Evolutionary conservation across 352 stramenopile genomes (phyloP), one percentile per base, ranked within the genome.

Genomic region (Phytophthora idaei): DNA sequence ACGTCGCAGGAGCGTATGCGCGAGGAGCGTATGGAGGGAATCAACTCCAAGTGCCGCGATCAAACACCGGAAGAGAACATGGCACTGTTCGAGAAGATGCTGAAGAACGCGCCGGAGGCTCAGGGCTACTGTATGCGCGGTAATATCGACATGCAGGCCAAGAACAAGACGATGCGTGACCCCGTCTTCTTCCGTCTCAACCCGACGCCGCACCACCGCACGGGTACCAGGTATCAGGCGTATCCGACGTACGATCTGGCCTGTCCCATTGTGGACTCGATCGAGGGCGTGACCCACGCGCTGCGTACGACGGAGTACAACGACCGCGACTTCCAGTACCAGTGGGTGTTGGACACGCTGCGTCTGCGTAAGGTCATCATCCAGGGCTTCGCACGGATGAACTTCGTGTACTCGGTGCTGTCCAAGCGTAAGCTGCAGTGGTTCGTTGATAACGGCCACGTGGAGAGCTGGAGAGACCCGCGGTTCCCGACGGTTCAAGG

Each of bases 191-290:
- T 90, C 82, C 90, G 90, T 65, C 54, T 79, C 50, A 95, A 97
- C 69, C 57, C 71, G 41, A 95, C 83, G 64, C 87, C 89, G 47
- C 91, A 97, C 81, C 85, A 94, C 71, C 91, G 91, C 59, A 97
- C 89, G 25, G 97, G 97, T 34, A 98, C 90, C 27, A 99, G 91
- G 64, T 99, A 99, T 84, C 98, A 98, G 66, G 98, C 97, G 32
- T 99, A 99, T 74, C 98, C 98, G 39, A 99, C 97, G 11, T 99
- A 99, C 77, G 98, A 99, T 77, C 84, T 99, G 49, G 97, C 98
- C 6, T 99, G 98, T 78, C 98, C 98, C 29, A 99, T 99, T 76
- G 97, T 99, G 6, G 98, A 99, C 85, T 98, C 89, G 8, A 79
- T 99, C 9, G 98, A 99, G 74, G 98, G 98, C 29, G 98, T 99